Conservation (phyloP, 192 early-diverging fungal species). For the Mortierella alpina region DNA sequence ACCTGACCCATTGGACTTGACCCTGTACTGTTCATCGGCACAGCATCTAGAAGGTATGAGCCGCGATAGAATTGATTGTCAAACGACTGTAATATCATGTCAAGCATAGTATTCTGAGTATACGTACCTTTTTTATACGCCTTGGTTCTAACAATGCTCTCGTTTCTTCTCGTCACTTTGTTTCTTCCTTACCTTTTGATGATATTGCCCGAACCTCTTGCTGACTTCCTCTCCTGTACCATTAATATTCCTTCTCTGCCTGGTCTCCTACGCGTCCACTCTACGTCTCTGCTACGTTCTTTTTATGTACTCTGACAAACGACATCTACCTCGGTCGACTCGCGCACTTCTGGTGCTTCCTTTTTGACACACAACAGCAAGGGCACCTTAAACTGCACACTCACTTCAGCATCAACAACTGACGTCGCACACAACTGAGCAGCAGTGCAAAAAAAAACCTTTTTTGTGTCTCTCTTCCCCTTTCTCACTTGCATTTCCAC, state of each 20-base stretch:
- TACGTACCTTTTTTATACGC: too few species aligned
- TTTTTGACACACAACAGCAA: background rate
- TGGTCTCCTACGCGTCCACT: background rate
- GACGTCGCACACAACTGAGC: too few species aligned
- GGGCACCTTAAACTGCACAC: too few species aligned
- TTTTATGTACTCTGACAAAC: background rate
- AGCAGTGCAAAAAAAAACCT: too few species aligned
- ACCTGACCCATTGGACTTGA: too few species aligned
- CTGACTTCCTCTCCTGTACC: background rate
- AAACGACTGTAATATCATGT: too few species aligned
- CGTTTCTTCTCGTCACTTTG: background rate
- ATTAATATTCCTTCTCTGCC: background rate
- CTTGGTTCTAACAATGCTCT: too few species aligned
- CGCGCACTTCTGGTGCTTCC: background rate
- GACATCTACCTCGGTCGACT: background rate
- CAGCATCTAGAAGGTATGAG: background rate
- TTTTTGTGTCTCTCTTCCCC: background rate
- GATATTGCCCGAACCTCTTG: conserved; percentile 1
- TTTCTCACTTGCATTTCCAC: background rate
- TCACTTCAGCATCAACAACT: too few species aligned
- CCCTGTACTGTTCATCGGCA: background rate
- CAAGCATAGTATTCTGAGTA: too few species aligned
- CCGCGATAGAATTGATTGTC: too few species aligned
- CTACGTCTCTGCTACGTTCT: background rate
- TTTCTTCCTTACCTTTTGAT: background rate